phyloP scores from a whole-genome alignment of 2,329 filamentous ascomycete genomes.

The Achaetomium macrosporum region DNA sequence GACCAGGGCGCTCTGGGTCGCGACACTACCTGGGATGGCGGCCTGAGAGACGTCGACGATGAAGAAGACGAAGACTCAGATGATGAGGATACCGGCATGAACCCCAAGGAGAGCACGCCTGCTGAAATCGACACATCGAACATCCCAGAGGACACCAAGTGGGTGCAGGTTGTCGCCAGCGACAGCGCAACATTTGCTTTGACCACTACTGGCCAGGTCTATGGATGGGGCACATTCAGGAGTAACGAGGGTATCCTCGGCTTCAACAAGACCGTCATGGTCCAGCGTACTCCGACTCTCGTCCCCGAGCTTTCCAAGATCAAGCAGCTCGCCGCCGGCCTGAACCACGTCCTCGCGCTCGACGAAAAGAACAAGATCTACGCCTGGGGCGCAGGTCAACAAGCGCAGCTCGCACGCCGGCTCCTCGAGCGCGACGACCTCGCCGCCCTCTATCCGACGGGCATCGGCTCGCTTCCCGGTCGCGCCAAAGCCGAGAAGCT shows the following conservation, averaged over 20 bases:
- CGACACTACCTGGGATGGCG: constrained; percentile 59
- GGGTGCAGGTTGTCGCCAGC: constrained; percentile 60
- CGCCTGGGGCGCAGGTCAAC: constrained; percentile 68
- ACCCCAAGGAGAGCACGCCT: constrained; percentile 58
- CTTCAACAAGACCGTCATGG: constrained; percentile 27
- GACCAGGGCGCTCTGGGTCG: constrained; percentile 76
- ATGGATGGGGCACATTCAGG: constrained; percentile 80
- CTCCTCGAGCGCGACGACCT: constrained; percentile 49
- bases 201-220: constrained; percentile 68
- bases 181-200: constrained; percentile 73
- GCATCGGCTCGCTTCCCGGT: constrained; percentile 30
- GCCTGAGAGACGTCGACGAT: constrained; percentile 47
- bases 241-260: constrained; percentile 45
- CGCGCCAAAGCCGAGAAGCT: constrained; percentile 61
- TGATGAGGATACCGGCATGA: constrained; percentile 42
- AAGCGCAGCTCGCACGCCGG: constrained; percentile 56
- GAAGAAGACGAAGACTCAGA: constrained; percentile 34
- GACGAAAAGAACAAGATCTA: constrained; percentile 59
- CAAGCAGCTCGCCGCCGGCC: constrained; percentile 56
- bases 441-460: constrained; percentile 31
- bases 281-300: constrained; percentile 46
- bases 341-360: constrained; percentile 66
- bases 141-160: constrained; percentile 28
- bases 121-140: constrained; percentile 46
- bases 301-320: constrained; percentile 62